Conservation (phyloP, 2,329 filamentous ascomycete species). For the Dothideomycetidae sp. region DNA sequence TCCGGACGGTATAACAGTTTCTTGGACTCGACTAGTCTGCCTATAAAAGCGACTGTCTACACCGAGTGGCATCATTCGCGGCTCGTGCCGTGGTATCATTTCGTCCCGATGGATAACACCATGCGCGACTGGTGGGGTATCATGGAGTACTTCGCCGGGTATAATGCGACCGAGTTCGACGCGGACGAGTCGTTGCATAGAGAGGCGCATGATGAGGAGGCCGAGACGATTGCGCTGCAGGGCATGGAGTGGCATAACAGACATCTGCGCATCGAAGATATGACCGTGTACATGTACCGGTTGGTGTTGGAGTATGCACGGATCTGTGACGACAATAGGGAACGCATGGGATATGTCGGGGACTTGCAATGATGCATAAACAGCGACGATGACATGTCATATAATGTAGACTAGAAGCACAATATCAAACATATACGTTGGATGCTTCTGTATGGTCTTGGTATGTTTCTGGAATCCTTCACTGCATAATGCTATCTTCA, state of each 20-base stretch:
- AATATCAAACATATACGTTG: too few species aligned
- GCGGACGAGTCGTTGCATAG: too few species aligned
- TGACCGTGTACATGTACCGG: constrained; percentile 15
- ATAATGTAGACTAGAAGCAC: too few species aligned
- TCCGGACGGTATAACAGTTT: constrained; percentile 23
- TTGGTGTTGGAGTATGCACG: constrained; percentile 16
- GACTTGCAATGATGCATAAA: too few species aligned
- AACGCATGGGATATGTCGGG: too few species aligned
- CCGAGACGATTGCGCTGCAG: constrained; percentile 15
- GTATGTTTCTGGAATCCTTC: too few species aligned
- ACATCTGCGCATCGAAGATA: constrained; percentile 15
- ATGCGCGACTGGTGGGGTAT: constrained; percentile 18
- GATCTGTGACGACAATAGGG: constrained; percentile 12
- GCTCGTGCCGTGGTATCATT: constrained; percentile 24
- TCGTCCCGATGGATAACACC: constrained; percentile 21
- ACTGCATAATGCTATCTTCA: too few species aligned
- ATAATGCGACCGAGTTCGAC: background rate
- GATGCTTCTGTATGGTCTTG: too few species aligned
- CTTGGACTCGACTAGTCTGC: constrained; percentile 15
- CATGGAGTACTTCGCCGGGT: constrained; percentile 17
- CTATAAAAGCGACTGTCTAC: constrained; percentile 24
- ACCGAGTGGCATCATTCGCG: constrained; percentile 26
- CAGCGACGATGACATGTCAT: too few species aligned
- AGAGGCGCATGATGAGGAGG: constrained; percentile 11
- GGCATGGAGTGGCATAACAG: constrained; percentile 15